Evolutionary conservation across 2,329 filamentous ascomycete species (phyloP), one percentile per base, ranked within the genome.

Genomic region (Arthrobotrys pseudoclavata): DNA sequence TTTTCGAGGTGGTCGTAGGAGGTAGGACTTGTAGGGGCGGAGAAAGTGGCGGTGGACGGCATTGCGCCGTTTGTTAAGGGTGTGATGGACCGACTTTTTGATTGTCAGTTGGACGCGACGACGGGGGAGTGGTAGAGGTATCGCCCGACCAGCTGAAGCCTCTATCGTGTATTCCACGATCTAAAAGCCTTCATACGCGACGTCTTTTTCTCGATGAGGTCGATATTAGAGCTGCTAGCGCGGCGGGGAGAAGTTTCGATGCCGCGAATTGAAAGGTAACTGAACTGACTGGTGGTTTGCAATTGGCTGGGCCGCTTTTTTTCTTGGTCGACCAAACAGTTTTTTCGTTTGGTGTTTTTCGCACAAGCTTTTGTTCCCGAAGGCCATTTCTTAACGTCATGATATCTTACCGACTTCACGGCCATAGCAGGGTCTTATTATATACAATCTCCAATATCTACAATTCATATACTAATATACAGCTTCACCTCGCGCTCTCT

Each of bases 1-100:
- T 69, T 76, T 45, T 76, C 72, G 60, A 76, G 72, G 24, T 61
- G 69, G 34, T 69, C 72, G 67, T 76, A 76, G 57, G 72, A 70
- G 37, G 66, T 52, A 22, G 72, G 66, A 45, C 42, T 70, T 12
- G 60, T 70, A 24, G 72, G 67, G 24, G 37, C 22, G 20, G 45
- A 45, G 42, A 68, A 45, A 24, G 68, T 61, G 52, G 72, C 69
- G 18, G 72, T 76, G 66, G 72, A 76, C 66, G 72, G 72, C 72
- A 76, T 76, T 62, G 64, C 63, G 61, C 69, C 62, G 69, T 57
- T 57, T 5, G 9, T 37, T 22, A 24, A 40, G 13, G 22, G 29
- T 40, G 50, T 29, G 26, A n/a, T 53, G 22, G 50, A 12, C 37
- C 22, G 50, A n/a, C n/a, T 20, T 24, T 50, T 50, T 20, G 47